Evolutionary conservation across 768 basidiomycete genomes (phyloP).

Genomic region (Kondoa malvinella): DNA sequence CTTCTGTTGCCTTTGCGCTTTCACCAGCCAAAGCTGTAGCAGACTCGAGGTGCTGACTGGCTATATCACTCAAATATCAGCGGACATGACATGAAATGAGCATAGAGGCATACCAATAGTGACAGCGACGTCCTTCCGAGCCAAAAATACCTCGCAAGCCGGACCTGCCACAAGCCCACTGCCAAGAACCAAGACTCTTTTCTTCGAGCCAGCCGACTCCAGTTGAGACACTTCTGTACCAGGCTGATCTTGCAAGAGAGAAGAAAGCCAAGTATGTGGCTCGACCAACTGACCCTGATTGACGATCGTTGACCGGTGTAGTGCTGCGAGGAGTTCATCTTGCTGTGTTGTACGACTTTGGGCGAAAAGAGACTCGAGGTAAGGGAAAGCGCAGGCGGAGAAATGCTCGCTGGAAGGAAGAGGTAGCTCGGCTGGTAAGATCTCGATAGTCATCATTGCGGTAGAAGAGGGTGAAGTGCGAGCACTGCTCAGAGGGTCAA

Average conservation of each 20-base stretch:
- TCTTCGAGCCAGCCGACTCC: slow-evolving; percentile 34
- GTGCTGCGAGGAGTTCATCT: slow-evolving; percentile 34
- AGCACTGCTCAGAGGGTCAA: slow-evolving; percentile 36
- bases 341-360: slow-evolving; percentile 33
- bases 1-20: background rate
- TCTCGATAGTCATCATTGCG: slow-evolving; percentile 74
- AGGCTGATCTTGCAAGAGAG: slow-evolving; percentile 36
- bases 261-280: slow-evolving; percentile 45
- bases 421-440: slow-evolving; percentile 69
- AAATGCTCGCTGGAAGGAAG: slow-evolving; percentile 66
- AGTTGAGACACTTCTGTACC: too few relatives aligned
- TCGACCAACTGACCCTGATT: slow-evolving; percentile 41
- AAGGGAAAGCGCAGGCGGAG: slow-evolving; percentile 48
- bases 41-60: background rate
- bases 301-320: slow-evolving; percentile 59
- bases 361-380: slow-evolving; percentile 44
- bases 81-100: background rate
- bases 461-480: slow-evolving; percentile 37
- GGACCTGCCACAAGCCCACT: slow-evolving; percentile 94
- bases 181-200: slow-evolving; percentile 56
- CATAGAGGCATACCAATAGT: background rate
- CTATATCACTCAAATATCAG: background rate
- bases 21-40: background rate
- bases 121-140: slow-evolving; percentile 29
- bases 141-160: slow-evolving; percentile 64